A percentile compares a stretch with the other conserved stretches of the same genome.
Evolutionary conservation across 805 yeast species (phyloP).

Genomic region (Wickerhamiella australiensis): DNA sequence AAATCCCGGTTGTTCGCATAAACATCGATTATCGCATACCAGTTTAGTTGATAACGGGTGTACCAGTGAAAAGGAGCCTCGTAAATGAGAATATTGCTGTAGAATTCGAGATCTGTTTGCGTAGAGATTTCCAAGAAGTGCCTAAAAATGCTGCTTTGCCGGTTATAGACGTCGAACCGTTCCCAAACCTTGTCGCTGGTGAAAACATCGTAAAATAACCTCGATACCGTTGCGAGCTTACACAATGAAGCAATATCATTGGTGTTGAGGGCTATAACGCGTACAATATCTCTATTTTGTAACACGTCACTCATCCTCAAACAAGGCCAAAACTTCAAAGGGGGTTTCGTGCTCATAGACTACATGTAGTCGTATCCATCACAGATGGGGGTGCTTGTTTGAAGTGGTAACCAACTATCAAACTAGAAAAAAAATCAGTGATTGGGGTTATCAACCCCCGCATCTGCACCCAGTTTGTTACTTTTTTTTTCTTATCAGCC

Average conservation of each 20-base stretch:
- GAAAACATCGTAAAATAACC: background rate
- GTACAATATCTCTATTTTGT: background rate
- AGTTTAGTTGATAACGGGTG: background rate
- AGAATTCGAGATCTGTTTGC: background rate
- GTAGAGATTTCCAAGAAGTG: background rate
- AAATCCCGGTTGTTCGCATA: background rate
- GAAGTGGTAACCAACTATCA: no score
- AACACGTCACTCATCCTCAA: background rate
- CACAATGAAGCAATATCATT: background rate
- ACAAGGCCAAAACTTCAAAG: background rate
- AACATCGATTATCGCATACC: background rate
- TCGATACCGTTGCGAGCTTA: constrained; percentile 1
- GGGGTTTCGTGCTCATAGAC: background rate
- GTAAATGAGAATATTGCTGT: background rate
- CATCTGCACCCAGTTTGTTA: no score
- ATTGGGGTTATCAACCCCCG: no score
- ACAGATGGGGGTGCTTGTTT: no score
- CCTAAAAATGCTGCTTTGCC: background rate
- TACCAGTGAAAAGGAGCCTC: background rate
- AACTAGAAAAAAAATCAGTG: no score
- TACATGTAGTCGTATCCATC: background rate
- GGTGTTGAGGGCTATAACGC: background rate
- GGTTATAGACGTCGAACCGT: background rate
- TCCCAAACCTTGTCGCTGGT: constrained; percentile 4
- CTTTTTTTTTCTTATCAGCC: no score